These are phyloP conservation scores for Wallacemonas rigidus DNA, from an alignment of 208 protist genomes.

Conservation along the genomic window DNA sequence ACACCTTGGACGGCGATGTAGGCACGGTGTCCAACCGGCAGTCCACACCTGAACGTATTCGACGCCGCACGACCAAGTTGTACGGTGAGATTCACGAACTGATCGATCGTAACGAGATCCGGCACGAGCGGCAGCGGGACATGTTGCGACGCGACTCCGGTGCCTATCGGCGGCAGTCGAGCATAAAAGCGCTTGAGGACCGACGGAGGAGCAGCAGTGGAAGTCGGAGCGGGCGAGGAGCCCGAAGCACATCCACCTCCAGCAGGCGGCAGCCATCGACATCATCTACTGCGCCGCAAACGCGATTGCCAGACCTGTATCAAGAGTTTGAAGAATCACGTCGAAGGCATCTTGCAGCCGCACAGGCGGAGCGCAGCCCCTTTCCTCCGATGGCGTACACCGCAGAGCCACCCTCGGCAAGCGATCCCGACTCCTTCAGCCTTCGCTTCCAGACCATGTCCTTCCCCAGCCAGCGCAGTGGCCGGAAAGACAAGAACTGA, in stretches of 20 bases:
- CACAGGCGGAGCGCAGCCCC: constrained; percentile 47
- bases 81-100: constrained; percentile 72
- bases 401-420: constrained; percentile 28
- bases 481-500: neutral
- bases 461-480: neutral
- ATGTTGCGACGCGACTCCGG: constrained; percentile 37
- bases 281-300: neutral
- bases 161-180: constrained; percentile 12
- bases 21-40: constrained; percentile 15
- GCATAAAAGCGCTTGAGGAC: constrained; percentile 5
- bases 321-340: constrained; percentile 71
- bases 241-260: neutral
- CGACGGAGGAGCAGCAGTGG: neutral
- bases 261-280: neutral
- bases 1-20: neutral
- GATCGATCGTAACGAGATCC: constrained; percentile 44
- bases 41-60: constrained; percentile 68
- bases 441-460: constrained; percentile 53
- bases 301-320: constrained; percentile 51
- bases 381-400: constrained; percentile 37
- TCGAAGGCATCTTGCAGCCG: constrained; percentile 50
- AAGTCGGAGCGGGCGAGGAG: neutral
- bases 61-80: constrained; percentile 39
- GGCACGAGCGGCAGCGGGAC: constrained; percentile 55
- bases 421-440: constrained; percentile 66